Percentiles rank a stretch among this genome's conserved stretches.
phyloP scores from a whole-genome alignment of 805 yeast species.

The Candida andamanensis region DNA sequence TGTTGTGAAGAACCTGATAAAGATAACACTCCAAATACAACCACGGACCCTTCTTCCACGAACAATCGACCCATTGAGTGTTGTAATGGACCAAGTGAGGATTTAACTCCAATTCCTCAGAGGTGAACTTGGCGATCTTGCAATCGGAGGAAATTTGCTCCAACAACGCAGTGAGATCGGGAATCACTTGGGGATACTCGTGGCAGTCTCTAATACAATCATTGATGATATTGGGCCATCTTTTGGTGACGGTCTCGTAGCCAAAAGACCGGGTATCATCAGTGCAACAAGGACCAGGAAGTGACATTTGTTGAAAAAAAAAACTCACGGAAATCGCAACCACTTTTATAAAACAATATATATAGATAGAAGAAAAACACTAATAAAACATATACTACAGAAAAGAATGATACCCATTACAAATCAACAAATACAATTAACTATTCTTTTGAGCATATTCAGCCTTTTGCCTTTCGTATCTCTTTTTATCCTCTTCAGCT shows the following conservation, averaged over 20 bases:
- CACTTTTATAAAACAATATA: too few relatives aligned
- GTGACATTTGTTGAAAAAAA: too few relatives aligned
- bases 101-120: slow-evolving; percentile 36
- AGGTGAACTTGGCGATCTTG: slow-evolving; percentile 23
- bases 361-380: slow-evolving; percentile 4
- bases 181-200: slow-evolving; percentile 5
- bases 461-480: slow-evolving; percentile 95
- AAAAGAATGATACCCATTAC: slow-evolving; percentile 4
- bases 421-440: slow-evolving; percentile 6
- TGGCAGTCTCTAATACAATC: slow-evolving; percentile 41
- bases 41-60: slow-evolving; percentile 92
- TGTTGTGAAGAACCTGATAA: slow-evolving; percentile 58
- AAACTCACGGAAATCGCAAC: too few relatives aligned
- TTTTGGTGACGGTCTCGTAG: slow-evolving; percentile 62
- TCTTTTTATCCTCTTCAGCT: slow-evolving; percentile 95
- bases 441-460: slow-evolving; percentile 51
- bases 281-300: slow-evolving; percentile 55
- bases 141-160: slow-evolving; percentile 29
- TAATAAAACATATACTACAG: slow-evolving; percentile 11
- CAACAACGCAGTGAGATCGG: slow-evolving; percentile 39
- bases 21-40: slow-evolving; percentile 78
- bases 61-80: slow-evolving; percentile 29
- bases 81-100: slow-evolving; percentile 55
- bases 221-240: slow-evolving; percentile 84
- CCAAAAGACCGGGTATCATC: slow-evolving; percentile 79